Evolutionary conservation across 352 stramenopile genomes (phyloP), one percentile per base, ranked within the genome.

Genomic region (Phytophthora uliginosa): DNA sequence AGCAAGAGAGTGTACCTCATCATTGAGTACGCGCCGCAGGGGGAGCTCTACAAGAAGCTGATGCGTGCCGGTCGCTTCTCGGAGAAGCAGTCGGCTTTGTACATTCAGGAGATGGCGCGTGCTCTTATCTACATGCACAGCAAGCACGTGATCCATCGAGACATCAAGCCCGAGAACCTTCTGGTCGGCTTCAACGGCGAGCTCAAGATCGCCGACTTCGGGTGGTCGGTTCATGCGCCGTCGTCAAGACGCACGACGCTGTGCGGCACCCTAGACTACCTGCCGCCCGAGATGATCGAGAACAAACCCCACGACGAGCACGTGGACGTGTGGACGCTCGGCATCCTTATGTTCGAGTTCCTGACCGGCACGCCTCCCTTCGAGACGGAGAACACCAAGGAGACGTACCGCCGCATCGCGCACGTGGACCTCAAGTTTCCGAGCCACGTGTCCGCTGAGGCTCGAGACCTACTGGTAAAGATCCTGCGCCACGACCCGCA

Each of bases 161-260:
- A 99, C 74, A 99, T 99, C 79, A 99, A 99, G 84, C 98, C 98
- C 0, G 98, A 99, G 81, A 99, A 99, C 78, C 84, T 99, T 51
- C 82, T 99, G 17, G 73, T 99, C 7, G 98, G 98, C 10, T 93
- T 98, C 48, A 76, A 78, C 28, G 92, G 95, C 18, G 95, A 99
- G 71, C 95, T 99, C 65, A 99, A 99, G 87, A 99, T 99, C 73
- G 98, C 98, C 22, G 98, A 99, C 75, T 99, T 99, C 83, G 98
- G 98, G 22, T 99, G 98, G 98, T 99, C 97, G 0, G 98, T 99
- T 51, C 98, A 99, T 79, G 97, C 98, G n/a, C 98, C 98, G 50
- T 98, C 95, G 6, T 98, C 92, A 12, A 79, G 98, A 51, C 86
- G 98, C 20, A 99, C 95, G 48, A 99, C 98, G n/a, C 83, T 99